phyloP scores from a whole-genome alignment of 495 filamentous ascomycete species.

The Aspergillus egyptiacus region DNA sequence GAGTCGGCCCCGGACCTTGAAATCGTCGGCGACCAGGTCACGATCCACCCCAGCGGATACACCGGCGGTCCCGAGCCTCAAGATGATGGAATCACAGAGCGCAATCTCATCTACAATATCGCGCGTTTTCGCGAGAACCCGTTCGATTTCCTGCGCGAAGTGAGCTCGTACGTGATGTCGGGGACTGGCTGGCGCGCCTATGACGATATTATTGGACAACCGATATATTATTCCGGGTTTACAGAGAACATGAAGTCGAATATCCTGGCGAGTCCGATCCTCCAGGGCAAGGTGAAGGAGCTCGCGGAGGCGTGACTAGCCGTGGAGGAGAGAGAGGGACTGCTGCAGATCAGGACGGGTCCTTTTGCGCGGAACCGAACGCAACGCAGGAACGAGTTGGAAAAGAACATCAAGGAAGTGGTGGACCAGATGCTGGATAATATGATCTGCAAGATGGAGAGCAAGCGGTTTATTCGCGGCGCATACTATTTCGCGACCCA shows the following conservation, averaged over 20 bases:
- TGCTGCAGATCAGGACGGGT: constrained; percentile 47
- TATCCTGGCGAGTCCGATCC: constrained; percentile 67
- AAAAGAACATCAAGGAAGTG: constrained; percentile 63
- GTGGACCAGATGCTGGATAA: constrained; percentile 78
- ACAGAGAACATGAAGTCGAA: constrained; percentile 76
- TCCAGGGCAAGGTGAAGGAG: constrained; percentile 67
- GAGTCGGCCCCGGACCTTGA: constrained; percentile 73
- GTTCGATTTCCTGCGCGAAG: constrained; percentile 82
- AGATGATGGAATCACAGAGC: constrained; percentile 50
- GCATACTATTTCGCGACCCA: constrained; percentile 90
- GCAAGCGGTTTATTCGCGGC: constrained; percentile 81
- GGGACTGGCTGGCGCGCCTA: constrained; percentile 93
- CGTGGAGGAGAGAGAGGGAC: constrained; percentile 70
- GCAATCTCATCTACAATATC: constrained; percentile 73
- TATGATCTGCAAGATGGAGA: constrained; percentile 99
- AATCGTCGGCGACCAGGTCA: constrained; percentile 72
- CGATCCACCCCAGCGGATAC: constrained; percentile 72
- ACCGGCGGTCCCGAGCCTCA: constrained; percentile 35
- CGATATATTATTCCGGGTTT: constrained; percentile 89
- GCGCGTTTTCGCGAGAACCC: constrained; percentile 69
- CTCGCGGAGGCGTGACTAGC: constrained; percentile 66
- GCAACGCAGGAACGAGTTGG: constrained; percentile 53
- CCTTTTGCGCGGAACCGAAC: constrained; percentile 45
- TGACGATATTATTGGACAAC: constrained; percentile 82
- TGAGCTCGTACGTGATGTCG: constrained; percentile 73